Percentiles rank a stretch among this genome's conserved stretches.
These are phyloP conservation scores for Pistacia atlantica DNA, from an alignment of 345 rosid genomes.

Conservation along the genomic window DNA sequence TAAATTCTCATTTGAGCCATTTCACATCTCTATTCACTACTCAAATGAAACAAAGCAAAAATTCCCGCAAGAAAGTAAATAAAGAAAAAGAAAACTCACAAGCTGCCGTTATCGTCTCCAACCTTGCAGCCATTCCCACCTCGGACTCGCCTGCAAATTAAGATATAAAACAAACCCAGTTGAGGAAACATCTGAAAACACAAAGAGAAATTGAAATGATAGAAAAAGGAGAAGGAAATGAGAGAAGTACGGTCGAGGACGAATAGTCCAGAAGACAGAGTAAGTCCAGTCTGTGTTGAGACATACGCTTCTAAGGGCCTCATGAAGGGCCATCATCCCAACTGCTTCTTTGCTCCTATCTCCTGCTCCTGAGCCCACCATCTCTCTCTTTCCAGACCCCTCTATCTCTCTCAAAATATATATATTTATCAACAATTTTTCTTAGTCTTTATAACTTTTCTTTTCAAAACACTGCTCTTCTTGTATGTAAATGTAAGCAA, in stretches of 20 bases:
- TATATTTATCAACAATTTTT: neutral
- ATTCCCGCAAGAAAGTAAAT: neutral
- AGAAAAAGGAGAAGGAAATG: constrained; percentile 14
- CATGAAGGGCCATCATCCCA: constrained; percentile 99
- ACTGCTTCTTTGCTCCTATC: constrained; percentile 99
- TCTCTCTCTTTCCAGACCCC: constrained; percentile 30
- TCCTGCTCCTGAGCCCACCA: constrained; percentile 99
- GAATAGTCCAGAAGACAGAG: constrained; percentile 99
- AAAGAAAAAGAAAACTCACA: constrained; percentile 60
- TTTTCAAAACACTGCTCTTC: constrained; percentile 9
- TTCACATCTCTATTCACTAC: constrained; percentile 13
- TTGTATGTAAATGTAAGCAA: neutral
- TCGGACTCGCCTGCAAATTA: constrained; percentile 78
- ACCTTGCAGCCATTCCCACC: constrained; percentile 99
- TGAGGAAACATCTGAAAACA: constrained; percentile 30
- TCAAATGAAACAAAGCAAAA: constrained; percentile 20
- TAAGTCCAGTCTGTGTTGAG: constrained; percentile 98
- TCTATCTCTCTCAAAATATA: constrained; percentile 8
- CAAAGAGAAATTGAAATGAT: constrained; percentile 11
- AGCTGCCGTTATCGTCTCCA: constrained; percentile 97
- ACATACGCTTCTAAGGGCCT: constrained; percentile 98
- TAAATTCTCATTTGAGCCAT: neutral
- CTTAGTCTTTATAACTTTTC: neutral
- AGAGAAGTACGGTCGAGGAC: constrained; percentile 88
- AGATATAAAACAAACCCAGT: constrained; percentile 31